Base-by-base conservation (phyloP, 2,329 filamentous ascomycete genomes). In the Tolypocladium pustulatum region DNA sequence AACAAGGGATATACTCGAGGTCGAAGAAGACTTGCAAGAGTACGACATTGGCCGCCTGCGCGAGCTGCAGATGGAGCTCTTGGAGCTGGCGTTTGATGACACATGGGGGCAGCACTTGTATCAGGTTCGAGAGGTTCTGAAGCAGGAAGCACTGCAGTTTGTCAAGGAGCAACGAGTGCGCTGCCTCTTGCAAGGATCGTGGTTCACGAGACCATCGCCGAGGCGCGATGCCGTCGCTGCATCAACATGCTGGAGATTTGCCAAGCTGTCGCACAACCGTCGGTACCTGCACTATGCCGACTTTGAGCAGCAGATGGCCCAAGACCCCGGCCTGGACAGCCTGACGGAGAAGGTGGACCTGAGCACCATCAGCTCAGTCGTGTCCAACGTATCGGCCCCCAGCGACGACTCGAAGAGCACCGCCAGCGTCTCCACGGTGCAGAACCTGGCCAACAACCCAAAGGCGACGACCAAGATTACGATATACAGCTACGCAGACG, bases 131-230 rank as follows among this genome's bases (percentile, higher is more conserved):
- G 91, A 97, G 58, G 91, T 96, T 71, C 80, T 97, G 52, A 89
- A 90, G 65, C 86, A 93, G 66, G 94, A 99, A 72, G 91, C 93
- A 13, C 76, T 97, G 57, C 90, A 96, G 67, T 99, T 99, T 68
- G 90, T 97, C 73, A 97, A 96, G 73, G 94, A 99, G 75, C 94
- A 99, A 72, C 86, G 94, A 41, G 89, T 97, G 61, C 83, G 94
- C 57, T 97, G 92, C 69, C 78, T 99, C 43, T 81, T 97, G 4
- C 83, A 90, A 64, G 94, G 94, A 8, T 86, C 89, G 12, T 99
- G 94, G 94, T 99, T 97, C 75, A 71, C 76, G 70, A 74, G 80
- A 72, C 72, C 81, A 6, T 67, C 73, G 13, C 71, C 76, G 56
- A 73, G 67, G 61, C 70, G 73, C 55, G 71, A 74, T 55, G 73